Evolutionary conservation across 108 stramenopile genomes (phyloP), one percentile per base, ranked within the genome.

Genomic region (Chaetoceros tenuissimus): DNA sequence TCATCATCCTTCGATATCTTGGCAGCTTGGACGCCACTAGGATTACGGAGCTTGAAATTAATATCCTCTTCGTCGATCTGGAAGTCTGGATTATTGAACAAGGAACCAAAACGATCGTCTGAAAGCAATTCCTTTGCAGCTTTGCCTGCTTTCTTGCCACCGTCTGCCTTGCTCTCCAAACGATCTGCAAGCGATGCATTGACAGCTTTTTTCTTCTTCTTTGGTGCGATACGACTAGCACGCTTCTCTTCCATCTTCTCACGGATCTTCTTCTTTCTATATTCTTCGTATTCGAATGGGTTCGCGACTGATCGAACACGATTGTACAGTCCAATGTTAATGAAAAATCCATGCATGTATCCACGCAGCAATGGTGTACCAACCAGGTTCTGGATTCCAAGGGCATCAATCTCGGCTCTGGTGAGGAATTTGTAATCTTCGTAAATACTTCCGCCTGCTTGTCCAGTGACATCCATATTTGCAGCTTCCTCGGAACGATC

Each of bases 331-430:
- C 84, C 79, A 31, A 80, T 83, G 61, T 98, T 96, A 64, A 99
- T 97, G 69, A 98, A 99, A 77, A 94, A 99, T 31, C 99, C 99
- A 66, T 99, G 99, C 97, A 98, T 98, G 73, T 99, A 98, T 18
- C 94, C 96, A 22, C 91, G 74, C 24, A 99, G 63, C 53, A 98
- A 62, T 0, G 97, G 95, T 5, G 96, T 96, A 19, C 99, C 98
- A 49, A 99, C 81, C 25, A 99, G 69, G 63, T 95, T 90, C 27
- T 81, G 67, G 28, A 94, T 88, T 28, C 97, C 97, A 20, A 99
- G 89, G 47, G 79, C 82, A 63, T 98, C 96, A 24, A 97, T 66
- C 63, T 99, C 97, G 20, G 91, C 68, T 5, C 81, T 66, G 31
- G 96, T 95, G 29, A 97, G 79, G 73, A 99, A 99, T 73, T 98